phyloP scores from a whole-genome alignment of 2,329 filamentous ascomycete genomes.

The Albophoma yamanashiensis region DNA sequence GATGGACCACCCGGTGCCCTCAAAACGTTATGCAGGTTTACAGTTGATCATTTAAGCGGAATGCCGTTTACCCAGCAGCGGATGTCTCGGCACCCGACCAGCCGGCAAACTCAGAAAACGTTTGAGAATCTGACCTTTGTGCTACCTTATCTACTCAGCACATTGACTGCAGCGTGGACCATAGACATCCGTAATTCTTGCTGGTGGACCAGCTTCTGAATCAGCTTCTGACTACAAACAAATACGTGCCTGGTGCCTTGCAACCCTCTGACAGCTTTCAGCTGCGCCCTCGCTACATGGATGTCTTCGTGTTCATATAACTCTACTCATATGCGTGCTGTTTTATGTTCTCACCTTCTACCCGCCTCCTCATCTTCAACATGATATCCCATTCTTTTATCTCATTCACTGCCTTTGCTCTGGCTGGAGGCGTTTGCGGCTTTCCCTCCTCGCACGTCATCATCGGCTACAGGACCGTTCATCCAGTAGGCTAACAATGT shows the following conservation, averaged over 20 bases:
- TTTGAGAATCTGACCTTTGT: too few species aligned
- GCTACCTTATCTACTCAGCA: too few species aligned
- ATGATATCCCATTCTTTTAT: not conserved
- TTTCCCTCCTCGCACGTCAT: not conserved
- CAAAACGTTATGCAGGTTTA: too few species aligned
- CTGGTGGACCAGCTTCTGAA: not conserved
- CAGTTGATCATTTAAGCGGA: too few species aligned
- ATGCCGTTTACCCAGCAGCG: not conserved
- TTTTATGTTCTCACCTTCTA: not conserved
- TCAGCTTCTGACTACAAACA: too few species aligned
- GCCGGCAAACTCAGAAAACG: not conserved
- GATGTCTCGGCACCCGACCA: not conserved
- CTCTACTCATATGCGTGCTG: not conserved
- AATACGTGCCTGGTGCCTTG: not conserved
- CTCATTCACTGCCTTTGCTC: not conserved
- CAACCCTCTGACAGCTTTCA: not conserved
- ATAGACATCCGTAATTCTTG: not conserved
- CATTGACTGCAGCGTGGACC: not conserved
- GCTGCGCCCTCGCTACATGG: not conserved
- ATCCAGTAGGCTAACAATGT: not conserved
- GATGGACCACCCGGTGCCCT: too few species aligned
- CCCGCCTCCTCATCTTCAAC: not conserved
- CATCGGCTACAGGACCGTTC: not conserved
- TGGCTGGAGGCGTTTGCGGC: not conserved
- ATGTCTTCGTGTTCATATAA: not conserved